Evolutionary conservation across 352 stramenopile genomes (phyloP), one percentile per base, ranked within the genome.

Genomic region (Pythium brassicae): DNA sequence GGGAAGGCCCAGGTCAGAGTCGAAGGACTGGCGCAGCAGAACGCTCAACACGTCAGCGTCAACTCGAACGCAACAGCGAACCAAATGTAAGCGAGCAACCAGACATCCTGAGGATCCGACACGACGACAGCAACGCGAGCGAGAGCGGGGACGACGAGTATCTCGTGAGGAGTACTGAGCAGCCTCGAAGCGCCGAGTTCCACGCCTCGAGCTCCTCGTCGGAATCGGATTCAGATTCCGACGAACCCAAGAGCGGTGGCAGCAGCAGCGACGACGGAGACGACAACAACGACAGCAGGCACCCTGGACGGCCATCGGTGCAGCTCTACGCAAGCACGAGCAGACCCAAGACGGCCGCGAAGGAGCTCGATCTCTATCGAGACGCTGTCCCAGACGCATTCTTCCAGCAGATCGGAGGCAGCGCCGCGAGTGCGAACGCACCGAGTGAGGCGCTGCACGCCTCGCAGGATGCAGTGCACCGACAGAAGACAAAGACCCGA

Each of bases 281-380:
- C 9, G 53, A 65, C 32, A 60, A 25, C 25, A 12, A 39, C 35
- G 37, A 39, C 19, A 46, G 8, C 32, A 49, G 32, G 23, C 44
- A 32, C 12, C 22, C 20, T 49, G 27, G 44, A 39, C 53, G 42
- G 12, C 32, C 17, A 11, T 23, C n/a, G 23, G 11, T 45, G 23
- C 40, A 55, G 15, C 53, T 53, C 52, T 27, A 45, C 27, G 40
- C 35, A 17, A 55, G 25, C 27, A 44, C 23, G 43, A 64, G 5
- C 32, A 44, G 76, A 44, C 69, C 76, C 5, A 85, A 86, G 62
- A 87, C 75, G 4, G 72, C 75, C 4, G 68, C 63, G 5, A 78
- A 76, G 46, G 77, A 83, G 20, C 45, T 88, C 9, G 77, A 79
- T 22, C 63, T 78, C 19, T 87, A 88, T 55, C 75, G 75, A 55